A percentile compares a stretch with the other conserved stretches of the same genome.
Evolutionary conservation across 495 filamentous ascomycete species (phyloP).

Genomic region (Letharia columbiana): DNA sequence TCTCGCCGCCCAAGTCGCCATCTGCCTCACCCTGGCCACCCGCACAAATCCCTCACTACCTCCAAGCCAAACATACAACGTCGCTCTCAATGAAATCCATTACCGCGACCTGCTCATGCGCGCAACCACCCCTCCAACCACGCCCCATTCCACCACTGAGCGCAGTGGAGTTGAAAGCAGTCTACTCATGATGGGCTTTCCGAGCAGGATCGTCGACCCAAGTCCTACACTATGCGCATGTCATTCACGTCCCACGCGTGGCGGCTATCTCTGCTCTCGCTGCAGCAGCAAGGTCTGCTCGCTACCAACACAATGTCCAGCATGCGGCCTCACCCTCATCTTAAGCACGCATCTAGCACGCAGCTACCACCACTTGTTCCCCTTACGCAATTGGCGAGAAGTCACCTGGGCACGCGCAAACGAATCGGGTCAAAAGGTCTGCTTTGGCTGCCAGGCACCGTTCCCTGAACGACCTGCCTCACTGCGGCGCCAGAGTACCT

Average conservation of each 20-base stretch:
- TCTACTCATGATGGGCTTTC: conserved; percentile 96
- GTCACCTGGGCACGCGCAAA: conserved; percentile 70
- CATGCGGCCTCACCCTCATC: conserved; percentile 86
- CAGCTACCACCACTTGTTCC: conserved; percentile 94
- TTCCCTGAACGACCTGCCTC: conserved; percentile 44
- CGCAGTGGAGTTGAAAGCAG: conserved; percentile 36
- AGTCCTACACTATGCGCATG: conserved; percentile 79
- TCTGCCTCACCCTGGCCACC: conserved; percentile 80
- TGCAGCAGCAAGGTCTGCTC: conserved; percentile 85
- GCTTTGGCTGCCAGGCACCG: conserved; percentile 42
- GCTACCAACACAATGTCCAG: conserved; percentile 84
- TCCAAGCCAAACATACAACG: conserved; percentile 64
- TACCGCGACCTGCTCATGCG: conserved; percentile 83
- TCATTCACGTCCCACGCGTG: conserved; percentile 71
- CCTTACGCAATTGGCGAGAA: conserved; percentile 80
- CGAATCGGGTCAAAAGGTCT: conserved; percentile 32
- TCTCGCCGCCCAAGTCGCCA: conserved; percentile 80
- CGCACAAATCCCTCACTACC: conserved; percentile 64
- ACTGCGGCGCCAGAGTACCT: conserved; percentile 16
- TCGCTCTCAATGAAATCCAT: conserved; percentile 82
- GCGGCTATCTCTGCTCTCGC: conserved; percentile 87
- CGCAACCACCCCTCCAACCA: conserved; percentile 79
- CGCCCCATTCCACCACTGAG: conserved; percentile 42
- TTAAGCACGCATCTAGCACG: conserved; percentile 91
- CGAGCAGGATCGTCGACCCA: conserved; percentile 74